These are phyloP conservation scores for Chernovozyma sophiae-reginae DNA, from an alignment of 1,139 yeast genomes.

Conservation along the genomic window DNA sequence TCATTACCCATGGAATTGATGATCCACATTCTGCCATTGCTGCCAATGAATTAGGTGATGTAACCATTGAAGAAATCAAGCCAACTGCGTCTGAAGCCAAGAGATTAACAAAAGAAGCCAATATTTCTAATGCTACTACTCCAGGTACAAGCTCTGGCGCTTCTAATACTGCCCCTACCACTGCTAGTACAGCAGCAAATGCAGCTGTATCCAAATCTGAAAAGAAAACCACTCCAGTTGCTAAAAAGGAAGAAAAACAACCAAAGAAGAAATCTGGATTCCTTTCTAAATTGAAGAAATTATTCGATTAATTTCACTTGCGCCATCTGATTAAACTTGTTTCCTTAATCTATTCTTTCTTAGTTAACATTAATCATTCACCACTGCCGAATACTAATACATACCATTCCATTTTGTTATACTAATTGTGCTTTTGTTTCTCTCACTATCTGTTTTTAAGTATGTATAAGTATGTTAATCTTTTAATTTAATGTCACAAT, in stretches of 20 bases:
- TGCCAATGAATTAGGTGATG: conserved; percentile 33
- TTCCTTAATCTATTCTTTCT: no score
- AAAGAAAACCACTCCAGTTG: conserved; percentile 7
- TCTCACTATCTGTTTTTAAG: neutral
- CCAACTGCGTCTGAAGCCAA: conserved; percentile 38
- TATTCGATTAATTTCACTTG: conserved; percentile 24
- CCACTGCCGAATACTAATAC: no score
- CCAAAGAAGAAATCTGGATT: conserved; percentile 43
- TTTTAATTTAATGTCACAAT: conserved; percentile 1
- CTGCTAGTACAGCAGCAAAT: conserved; percentile 9
- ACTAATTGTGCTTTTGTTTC: no score
- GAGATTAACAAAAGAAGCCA: conserved; percentile 33
- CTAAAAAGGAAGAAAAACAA: conserved; percentile 17
- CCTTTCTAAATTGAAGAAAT: conserved; percentile 43
- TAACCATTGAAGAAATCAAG: conserved; percentile 40
- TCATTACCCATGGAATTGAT: conserved; percentile 35
- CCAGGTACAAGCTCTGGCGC: conserved; percentile 5
- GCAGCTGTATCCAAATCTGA: conserved; percentile 3
- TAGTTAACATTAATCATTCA: no score
- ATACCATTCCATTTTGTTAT: no score
- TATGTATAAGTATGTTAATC: conserved; percentile 4
- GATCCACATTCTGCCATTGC: conserved; percentile 35
- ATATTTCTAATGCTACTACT: conserved; percentile 9
- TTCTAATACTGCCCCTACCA: conserved; percentile 6
- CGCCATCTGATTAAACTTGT: no score